These are phyloP conservation scores for Coniochaeta prunicola DNA, from an alignment of 2,329 filamentous ascomycete species.

Conservation along the genomic window DNA sequence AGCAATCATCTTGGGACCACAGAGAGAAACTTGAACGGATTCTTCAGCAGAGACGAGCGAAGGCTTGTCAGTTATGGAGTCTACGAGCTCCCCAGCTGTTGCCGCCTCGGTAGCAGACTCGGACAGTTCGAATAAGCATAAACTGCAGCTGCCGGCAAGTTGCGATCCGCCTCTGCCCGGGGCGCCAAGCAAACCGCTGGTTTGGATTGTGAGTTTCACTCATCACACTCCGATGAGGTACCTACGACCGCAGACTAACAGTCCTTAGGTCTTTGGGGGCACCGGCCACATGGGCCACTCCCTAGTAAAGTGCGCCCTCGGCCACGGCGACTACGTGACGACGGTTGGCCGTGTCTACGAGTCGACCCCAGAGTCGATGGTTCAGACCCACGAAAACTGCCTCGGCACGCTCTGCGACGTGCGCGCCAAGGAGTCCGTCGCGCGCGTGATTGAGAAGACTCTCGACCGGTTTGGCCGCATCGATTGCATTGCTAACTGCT, in stretches of 20 bases:
- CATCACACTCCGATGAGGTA: conserved; percentile 2
- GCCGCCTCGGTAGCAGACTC: background rate
- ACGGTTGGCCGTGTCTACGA: conserved; percentile 81
- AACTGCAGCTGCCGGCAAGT: conserved; percentile 65
- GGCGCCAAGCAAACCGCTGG: conserved; percentile 64
- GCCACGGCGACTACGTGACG: conserved; percentile 74
- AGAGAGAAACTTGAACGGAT: background rate
- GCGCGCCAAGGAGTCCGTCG: conserved; percentile 70
- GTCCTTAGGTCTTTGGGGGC: conserved; percentile 73
- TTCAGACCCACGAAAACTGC: conserved; percentile 63
- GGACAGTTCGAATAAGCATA: conserved; percentile 20
- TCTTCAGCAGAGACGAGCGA: background rate
- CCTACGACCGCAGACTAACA: conserved; percentile 2
- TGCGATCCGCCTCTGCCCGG: conserved; percentile 75
- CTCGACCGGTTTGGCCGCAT: conserved; percentile 71
- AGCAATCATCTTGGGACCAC: background rate
- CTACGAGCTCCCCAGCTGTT: background rate
- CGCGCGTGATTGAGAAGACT: conserved; percentile 60
- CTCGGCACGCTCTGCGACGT: conserved; percentile 86
- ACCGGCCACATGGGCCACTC: conserved; percentile 96
- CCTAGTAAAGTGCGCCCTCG: conserved; percentile 73
- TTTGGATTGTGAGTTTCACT: conserved; percentile 70
- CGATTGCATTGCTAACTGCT: conserved; percentile 89
- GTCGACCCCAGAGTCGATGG: conserved; percentile 65
- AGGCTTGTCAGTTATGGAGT: background rate